Percentiles rank a stretch among this genome's conserved stretches.
Conservation (phyloP, 2,329 filamentous ascomycete genomes). For the Fusarium siculi region DNA sequence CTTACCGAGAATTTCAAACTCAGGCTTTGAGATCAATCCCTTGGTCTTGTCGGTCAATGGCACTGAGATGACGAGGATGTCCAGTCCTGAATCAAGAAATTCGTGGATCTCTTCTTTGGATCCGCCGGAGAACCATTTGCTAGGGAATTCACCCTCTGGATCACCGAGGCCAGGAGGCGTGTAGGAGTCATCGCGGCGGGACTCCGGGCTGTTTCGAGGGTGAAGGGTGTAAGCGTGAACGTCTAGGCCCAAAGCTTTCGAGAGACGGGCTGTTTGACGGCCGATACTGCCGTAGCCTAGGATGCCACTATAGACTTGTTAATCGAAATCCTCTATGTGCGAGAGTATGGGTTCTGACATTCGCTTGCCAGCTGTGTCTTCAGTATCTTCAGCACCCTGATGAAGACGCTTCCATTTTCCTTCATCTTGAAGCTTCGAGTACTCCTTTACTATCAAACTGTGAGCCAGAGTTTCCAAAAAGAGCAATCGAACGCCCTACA, state of each 20-base stretch:
- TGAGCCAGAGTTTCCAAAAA: not conserved
- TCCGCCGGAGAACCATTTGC: constrained; percentile 62
- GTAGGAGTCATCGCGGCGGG: constrained; percentile 71
- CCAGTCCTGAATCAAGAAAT: constrained; percentile 62
- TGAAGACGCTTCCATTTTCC: constrained; percentile 55
- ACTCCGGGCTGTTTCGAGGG: constrained; percentile 73
- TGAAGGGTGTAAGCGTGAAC: constrained; percentile 81
- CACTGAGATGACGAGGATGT: constrained; percentile 63
- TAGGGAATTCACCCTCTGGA: constrained; percentile 59
- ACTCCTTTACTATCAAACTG: constrained; percentile 52
- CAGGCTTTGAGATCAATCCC: constrained; percentile 61
- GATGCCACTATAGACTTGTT: constrained; percentile 53
- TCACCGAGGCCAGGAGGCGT: constrained; percentile 74
- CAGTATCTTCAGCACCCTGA: constrained; percentile 37
- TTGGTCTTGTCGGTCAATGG: constrained; percentile 62
- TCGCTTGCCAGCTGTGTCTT: constrained; percentile 60
- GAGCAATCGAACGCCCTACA: constrained; percentile 47
- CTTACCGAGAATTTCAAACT: constrained; percentile 59
- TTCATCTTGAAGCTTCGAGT: constrained; percentile 56
- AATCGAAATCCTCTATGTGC: not conserved
- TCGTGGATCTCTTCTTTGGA: constrained; percentile 57
- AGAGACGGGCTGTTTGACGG: constrained; percentile 65
- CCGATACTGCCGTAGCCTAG: constrained; percentile 67
- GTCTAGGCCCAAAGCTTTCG: constrained; percentile 73
- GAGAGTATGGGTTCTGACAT: constrained; percentile 55